Conservation (phyloP, 495 filamentous ascomycete species). For the Aspergillus sclerotiicarbonarius region DNA sequence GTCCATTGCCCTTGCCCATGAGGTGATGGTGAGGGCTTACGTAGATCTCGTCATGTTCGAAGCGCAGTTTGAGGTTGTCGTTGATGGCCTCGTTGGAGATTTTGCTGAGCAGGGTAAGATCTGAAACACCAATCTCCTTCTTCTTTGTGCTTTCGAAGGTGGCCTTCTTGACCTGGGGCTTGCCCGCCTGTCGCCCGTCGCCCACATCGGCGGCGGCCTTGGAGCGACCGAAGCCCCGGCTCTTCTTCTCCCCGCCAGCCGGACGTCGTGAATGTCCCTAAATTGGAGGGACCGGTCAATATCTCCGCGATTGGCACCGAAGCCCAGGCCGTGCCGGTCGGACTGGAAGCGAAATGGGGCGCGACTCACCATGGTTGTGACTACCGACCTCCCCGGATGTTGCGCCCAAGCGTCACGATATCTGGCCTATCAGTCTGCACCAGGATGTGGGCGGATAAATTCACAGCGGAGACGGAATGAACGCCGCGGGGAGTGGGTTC, state of each 20-base stretch:
- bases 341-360: not conserved
- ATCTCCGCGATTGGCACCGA: not conserved
- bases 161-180: conserved; percentile 85
- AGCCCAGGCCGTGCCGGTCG: not conserved
- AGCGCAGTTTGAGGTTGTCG: conserved; percentile 95
- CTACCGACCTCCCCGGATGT: conserved; percentile 30
- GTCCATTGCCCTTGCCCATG: not conserved
- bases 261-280: conserved; percentile 52
- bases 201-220: conserved; percentile 47
- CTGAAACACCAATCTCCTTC: conserved; percentile 98
- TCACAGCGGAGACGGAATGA: conserved; percentile 13
- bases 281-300: conserved; percentile 19
- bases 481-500: conserved; percentile 14
- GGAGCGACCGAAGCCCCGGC: conserved; percentile 45
- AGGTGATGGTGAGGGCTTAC: conserved; percentile 42
- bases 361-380: conserved; percentile 35
- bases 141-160: conserved; percentile 94
- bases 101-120: conserved; percentile 95
- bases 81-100: conserved; percentile 99
- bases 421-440: conserved; percentile 29
- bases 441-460: conserved; percentile 15
- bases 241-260: conserved; percentile 48
- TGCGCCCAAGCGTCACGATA: conserved; percentile 35
- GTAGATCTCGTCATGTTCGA: conserved; percentile 96
- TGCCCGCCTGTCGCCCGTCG: conserved; percentile 47